Evolutionary conservation across 1,284 basidiomycete species (phyloP).

Genomic region (Ceratobasidium sp.): DNA sequence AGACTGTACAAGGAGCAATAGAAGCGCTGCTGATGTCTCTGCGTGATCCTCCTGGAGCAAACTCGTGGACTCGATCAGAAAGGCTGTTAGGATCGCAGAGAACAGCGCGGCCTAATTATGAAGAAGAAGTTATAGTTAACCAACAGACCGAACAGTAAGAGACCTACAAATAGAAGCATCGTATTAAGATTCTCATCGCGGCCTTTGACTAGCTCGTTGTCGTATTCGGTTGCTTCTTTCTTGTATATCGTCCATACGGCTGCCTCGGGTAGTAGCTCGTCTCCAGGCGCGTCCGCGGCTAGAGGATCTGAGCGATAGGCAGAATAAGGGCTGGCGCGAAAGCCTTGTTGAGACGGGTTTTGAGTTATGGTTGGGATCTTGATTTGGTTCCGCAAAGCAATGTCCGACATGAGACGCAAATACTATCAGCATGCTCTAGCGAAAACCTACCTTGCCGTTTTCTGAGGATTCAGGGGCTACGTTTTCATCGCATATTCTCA

Average conservation of each 20-base stretch:
- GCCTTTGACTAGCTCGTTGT: conserved; percentile 13
- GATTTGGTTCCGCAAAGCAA: too few species aligned
- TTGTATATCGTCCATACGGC: conserved; percentile 1
- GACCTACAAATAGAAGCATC: conserved; percentile 22
- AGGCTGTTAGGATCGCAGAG: conserved; percentile 20
- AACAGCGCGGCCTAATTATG: conserved; percentile 28
- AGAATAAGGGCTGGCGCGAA: too few species aligned
- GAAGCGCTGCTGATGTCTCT: not conserved
- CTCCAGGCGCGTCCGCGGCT: not conserved
- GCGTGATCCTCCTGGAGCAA: not conserved
- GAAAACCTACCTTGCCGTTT: too few species aligned
- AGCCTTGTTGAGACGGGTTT: too few species aligned
- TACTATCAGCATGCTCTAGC: too few species aligned
- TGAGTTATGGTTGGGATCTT: too few species aligned
- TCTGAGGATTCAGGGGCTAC: too few species aligned
- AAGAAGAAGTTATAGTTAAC: too few species aligned
- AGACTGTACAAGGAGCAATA: not conserved
- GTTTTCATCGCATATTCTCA: too few species aligned
- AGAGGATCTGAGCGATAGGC: too few species aligned
- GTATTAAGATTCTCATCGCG: conserved; percentile 2
- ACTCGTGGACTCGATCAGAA: conserved; percentile 1
- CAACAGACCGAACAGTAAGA: not conserved
- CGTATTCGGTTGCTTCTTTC: conserved; percentile 1
- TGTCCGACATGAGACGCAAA: too few species aligned
- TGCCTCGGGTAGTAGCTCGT: conserved; percentile 7